phyloP scores from a whole-genome alignment of 345 rosid species.

The Gossypium rotundifolium region DNA sequence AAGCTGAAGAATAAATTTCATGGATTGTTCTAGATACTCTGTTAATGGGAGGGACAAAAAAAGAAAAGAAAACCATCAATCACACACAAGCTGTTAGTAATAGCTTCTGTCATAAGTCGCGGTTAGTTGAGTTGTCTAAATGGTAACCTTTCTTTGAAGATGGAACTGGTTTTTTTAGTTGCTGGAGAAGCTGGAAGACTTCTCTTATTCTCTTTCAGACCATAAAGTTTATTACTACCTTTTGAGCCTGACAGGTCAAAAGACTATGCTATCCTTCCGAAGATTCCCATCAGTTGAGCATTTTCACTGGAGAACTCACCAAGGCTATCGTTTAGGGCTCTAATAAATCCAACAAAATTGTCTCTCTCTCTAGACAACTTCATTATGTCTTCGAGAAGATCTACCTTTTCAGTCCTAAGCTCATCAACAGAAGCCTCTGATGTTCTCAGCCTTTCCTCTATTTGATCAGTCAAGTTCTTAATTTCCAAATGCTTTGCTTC shows the following conservation, averaged over 20 bases:
- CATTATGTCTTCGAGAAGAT: conserved; percentile 36
- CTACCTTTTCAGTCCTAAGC: conserved; percentile 42
- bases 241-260: conserved; percentile 21
- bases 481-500: conserved; percentile 41
- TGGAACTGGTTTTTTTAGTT: conserved; percentile 19
- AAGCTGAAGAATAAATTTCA: neutral
- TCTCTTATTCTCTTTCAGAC: conserved; percentile 32
- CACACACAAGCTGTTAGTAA: neutral
- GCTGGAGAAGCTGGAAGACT: conserved; percentile 21
- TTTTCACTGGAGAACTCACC: conserved; percentile 48
- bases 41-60: neutral
- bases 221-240: conserved; percentile 20
- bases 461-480: conserved; percentile 26
- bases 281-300: conserved; percentile 35
- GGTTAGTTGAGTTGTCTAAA: conserved; percentile 27
- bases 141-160: conserved; percentile 61
- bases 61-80: neutral
- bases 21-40: neutral
- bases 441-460: conserved; percentile 37
- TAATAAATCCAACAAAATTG: conserved; percentile 32
- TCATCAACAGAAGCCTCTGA: conserved; percentile 41
- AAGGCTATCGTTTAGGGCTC: conserved; percentile 36
- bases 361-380: conserved; percentile 43
- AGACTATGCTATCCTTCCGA: conserved; percentile 33
- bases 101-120: neutral